A percentile compares a stretch with the other conserved stretches of the same genome.
Evolutionary conservation across 129 eudicot genomes (phyloP).

Genomic region (Glebionis coronaria): DNA sequence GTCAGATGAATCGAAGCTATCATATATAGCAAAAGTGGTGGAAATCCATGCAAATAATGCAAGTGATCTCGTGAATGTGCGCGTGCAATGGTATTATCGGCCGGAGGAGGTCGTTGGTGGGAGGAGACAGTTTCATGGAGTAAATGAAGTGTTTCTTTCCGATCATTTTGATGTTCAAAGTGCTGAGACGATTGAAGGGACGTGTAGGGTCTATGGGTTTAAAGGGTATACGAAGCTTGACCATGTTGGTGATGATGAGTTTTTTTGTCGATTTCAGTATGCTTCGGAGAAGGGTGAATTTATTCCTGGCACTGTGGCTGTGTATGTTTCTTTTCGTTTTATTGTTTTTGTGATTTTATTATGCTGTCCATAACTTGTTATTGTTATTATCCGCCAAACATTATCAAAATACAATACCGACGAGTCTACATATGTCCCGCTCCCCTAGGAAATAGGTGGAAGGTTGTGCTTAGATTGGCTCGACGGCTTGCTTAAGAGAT

Average conservation of each 20-base stretch:
- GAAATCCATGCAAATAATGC: constrained; percentile 48
- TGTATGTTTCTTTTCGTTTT: constrained; percentile 35
- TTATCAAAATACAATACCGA: too few species aligned
- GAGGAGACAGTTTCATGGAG: constrained; percentile 65
- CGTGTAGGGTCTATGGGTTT: constrained; percentile 68
- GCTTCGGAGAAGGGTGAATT: constrained; percentile 54
- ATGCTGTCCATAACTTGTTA: too few species aligned
- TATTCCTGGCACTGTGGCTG: constrained; percentile 67
- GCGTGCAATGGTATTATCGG: constrained; percentile 78
- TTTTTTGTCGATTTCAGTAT: constrained; percentile 76
- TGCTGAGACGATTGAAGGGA: constrained; percentile 66
- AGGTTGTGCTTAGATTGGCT: too few species aligned
- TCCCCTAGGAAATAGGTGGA: too few species aligned
- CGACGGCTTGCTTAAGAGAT: too few species aligned
- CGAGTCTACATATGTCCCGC: too few species aligned
- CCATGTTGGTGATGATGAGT: constrained; percentile 60
- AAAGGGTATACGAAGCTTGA: constrained; percentile 68
- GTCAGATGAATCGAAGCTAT: constrained; percentile 45
- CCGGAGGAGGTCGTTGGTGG: constrained; percentile 80
- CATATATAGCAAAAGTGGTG: constrained; percentile 60
- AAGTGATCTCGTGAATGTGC: constrained; percentile 52
- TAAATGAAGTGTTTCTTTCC: constrained; percentile 67
- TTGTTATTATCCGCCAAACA: too few species aligned
- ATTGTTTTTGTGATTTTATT: background rate
- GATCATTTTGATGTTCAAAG: constrained; percentile 68